phyloP scores from a whole-genome alignment of 148 eudicot genomes.

The Beta vulgaris region DNA sequence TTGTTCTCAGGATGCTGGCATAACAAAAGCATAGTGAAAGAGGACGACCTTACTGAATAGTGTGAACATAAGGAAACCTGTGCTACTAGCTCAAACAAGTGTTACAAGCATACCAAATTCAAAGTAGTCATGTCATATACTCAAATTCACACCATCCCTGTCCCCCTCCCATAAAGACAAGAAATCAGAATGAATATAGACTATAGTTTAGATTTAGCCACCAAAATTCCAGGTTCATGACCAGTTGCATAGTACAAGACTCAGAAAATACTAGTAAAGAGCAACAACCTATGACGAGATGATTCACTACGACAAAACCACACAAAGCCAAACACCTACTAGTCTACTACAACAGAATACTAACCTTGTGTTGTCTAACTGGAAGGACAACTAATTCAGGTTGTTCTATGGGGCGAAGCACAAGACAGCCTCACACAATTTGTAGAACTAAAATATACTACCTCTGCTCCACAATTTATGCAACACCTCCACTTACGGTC shows the following conservation, averaged over 20 bases:
- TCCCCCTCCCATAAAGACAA: not conserved
- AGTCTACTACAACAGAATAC: not conserved
- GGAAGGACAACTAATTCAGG: not conserved
- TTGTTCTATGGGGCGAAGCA: not conserved
- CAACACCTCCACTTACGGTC: no score
- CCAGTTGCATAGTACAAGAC: not conserved
- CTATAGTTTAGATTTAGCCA: no score
- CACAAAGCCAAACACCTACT: not conserved
- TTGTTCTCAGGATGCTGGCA: not conserved
- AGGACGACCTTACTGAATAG: not conserved
- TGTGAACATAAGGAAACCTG: not conserved
- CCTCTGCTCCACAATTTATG: no score
- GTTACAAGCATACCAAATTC: not conserved
- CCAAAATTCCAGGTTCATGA: not conserved
- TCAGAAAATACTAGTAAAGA: not conserved
- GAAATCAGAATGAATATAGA: not conserved
- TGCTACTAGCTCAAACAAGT: not conserved
- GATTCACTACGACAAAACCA: not conserved
- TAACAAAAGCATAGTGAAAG: not conserved
- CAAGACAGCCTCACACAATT: no score
- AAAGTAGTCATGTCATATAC: not conserved
- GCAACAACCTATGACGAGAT: not conserved
- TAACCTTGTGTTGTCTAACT: not conserved
- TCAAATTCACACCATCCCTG: not conserved
- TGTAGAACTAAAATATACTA: no score